phyloP scores from a whole-genome alignment of 2,329 filamentous ascomycete species.

The Talaromyces rugulosus region DNA sequence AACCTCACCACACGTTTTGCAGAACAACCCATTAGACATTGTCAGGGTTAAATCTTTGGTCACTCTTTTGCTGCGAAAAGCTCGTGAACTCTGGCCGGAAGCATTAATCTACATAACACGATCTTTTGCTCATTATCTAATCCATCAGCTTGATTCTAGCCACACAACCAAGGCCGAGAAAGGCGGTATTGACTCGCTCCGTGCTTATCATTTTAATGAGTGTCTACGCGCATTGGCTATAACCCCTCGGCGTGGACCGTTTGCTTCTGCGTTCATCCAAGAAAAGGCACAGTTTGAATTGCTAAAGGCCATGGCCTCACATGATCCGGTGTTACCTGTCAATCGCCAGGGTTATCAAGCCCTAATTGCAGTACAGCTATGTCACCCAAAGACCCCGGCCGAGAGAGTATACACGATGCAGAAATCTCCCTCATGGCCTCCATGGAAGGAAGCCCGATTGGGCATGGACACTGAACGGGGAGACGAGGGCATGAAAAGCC shows the following conservation, averaged over 20 bases:
- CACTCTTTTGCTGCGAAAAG: slow-evolving; percentile 48
- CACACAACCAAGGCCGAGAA: not conserved
- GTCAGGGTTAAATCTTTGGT: slow-evolving; percentile 38
- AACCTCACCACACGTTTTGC: not conserved
- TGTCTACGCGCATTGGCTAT: slow-evolving; percentile 47
- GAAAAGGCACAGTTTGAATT: slow-evolving; percentile 56
- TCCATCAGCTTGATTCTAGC: slow-evolving; percentile 9
- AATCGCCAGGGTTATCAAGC: slow-evolving; percentile 56
- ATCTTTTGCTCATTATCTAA: slow-evolving; percentile 35
- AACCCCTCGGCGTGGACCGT: slow-evolving; percentile 46
- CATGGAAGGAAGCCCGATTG: slow-evolving; percentile 60
- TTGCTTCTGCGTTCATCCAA: slow-evolving; percentile 46
- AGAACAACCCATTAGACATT: slow-evolving; percentile 19
- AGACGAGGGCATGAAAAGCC: slow-evolving; percentile 53
- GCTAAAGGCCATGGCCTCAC: slow-evolving; percentile 53
- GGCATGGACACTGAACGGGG: slow-evolving; percentile 58
- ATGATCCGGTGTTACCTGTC: slow-evolving; percentile 52
- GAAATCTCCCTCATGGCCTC: slow-evolving; percentile 60
- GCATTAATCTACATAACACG: slow-evolving; percentile 40
- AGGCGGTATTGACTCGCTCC: slow-evolving; percentile 19
- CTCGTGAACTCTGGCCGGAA: slow-evolving; percentile 47
- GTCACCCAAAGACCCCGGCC: slow-evolving; percentile 51
- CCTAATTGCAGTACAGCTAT: slow-evolving; percentile 53
- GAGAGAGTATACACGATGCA: slow-evolving; percentile 57
- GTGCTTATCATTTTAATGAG: slow-evolving; percentile 46